Evolutionary conservation across 495 filamentous ascomycete species (phyloP).

Genomic region (Xylaria castorea): DNA sequence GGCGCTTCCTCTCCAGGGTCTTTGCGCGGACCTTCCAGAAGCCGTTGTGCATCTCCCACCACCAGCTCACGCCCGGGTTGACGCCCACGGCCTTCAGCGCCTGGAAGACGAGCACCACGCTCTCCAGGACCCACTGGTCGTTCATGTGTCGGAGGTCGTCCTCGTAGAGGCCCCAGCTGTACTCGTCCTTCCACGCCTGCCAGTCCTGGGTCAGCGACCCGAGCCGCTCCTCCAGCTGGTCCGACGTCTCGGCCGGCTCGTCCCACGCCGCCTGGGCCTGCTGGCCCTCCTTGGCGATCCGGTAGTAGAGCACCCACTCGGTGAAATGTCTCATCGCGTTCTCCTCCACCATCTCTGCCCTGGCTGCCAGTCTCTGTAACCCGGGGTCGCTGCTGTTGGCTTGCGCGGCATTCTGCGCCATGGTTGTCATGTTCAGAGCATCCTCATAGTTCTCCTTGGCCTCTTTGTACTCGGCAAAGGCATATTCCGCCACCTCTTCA

Average conservation of each 20-base stretch:
- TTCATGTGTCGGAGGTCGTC: not conserved
- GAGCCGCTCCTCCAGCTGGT: not conserved
- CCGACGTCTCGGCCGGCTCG: not conserved
- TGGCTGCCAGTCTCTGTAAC: no score
- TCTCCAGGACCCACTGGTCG: not conserved
- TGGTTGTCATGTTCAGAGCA: not conserved
- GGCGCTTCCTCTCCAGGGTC: slow-evolving; percentile 10
- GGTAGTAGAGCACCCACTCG: not conserved
- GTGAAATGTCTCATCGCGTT: not conserved
- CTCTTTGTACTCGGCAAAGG: not conserved
- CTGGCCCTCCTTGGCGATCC: not conserved
- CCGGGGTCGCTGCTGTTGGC: not conserved
- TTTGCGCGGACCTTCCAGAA: not conserved
- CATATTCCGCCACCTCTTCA: not conserved
- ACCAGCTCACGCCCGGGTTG: slow-evolving; percentile 5
- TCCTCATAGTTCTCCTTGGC: not conserved
- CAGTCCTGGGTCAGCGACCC: not conserved
- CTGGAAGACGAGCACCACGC: not conserved
- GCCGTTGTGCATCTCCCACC: not conserved
- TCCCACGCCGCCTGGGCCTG: not conserved
- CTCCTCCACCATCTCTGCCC: not conserved
- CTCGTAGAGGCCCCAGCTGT: not conserved
- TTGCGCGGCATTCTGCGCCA: not conserved
- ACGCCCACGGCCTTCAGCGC: not conserved
- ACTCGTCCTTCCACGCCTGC: not conserved